Base-by-base conservation (phyloP, 257 asterid genomes). In the Dorcoceras hygrometricum region DNA sequence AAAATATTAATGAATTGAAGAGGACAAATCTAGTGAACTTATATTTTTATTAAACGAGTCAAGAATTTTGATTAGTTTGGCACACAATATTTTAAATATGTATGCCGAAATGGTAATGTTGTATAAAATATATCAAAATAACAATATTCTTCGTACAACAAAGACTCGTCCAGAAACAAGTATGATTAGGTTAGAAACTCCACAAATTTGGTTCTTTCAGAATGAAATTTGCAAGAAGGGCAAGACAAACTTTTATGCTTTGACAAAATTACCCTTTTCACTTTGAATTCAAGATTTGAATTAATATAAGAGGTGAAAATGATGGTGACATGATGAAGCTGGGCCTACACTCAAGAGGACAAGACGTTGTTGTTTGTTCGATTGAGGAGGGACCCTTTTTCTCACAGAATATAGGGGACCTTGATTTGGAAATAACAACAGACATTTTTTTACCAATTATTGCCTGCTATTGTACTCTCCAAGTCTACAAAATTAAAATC, bases 351-450 rank as follows among this genome's bases (percentile, higher is more conserved):
- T 22, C 32, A 0, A 0, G 59, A 48, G 51, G 48, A 61, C 61
- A 61, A 23, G 19, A 4, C 59, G 20, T 59, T 39, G 9, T 29
- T 39, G 19, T 39, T 14, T 39, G 19, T 39, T 14, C 14, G 51
- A 39, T 11, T 4, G 51, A 39, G 18, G 48, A 36, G 51, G 51
- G 51, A 39, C 51, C 51, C 51, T 39, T 39, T 39, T 14, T 39
- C 51, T 39, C 3, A 11, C 51, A 14, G 51, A 39, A 39, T 39
- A 39, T 39, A 39, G n/a, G 62, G 67, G 31, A n/a, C 62, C 54
- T 61, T 67, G 67, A 76, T 76, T 43, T 22, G 27, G 74, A 76
- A 58, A 62, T 36, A 22, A 62, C 70, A 28, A 22, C 26, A 50
- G 32, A 46, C 68, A 27, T 26, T 14, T 63, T 39, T 16, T 39